Conservation (phyloP, 139 green algal genomes). For the Monoraphidium neglectum region DNA sequence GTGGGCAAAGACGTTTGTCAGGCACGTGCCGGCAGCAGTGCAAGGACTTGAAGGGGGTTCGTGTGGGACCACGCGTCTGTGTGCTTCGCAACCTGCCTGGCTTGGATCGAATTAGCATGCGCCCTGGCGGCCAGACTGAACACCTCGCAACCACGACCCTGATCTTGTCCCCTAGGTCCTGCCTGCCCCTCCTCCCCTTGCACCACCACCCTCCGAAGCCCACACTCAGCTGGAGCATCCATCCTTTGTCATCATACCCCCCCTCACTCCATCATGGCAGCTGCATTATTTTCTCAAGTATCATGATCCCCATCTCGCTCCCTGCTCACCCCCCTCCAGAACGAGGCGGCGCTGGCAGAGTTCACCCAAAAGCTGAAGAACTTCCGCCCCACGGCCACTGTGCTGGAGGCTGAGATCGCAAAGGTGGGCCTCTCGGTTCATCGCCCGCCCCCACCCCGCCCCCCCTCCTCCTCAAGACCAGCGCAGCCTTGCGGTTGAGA, state of each 20-base stretch:
- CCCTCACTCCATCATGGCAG: no score
- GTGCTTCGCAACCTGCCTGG: no score
- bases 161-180: neutral
- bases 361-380: constrained; percentile 67
- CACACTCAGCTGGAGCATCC: no score
- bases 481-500: neutral
- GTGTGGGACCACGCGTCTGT: no score
- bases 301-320: neutral
- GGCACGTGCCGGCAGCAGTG: no score
- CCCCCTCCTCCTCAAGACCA: neutral
- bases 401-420: constrained; percentile 87
- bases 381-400: constrained; percentile 85
- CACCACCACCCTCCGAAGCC: no score
- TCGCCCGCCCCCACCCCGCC: constrained; percentile 31
- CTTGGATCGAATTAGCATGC: no score
- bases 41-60: no score
- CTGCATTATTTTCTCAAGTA: neutral
- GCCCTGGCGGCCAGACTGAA: no score
- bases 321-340: constrained; percentile 42
- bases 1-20: no score
- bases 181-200: no score
- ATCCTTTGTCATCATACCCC: no score
- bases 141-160: neutral
- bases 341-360: constrained; percentile 60
- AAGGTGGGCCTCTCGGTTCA: constrained; percentile 34